Evolutionary conservation across 352 stramenopile genomes (phyloP).

Genomic region (Globisporangium cederbergense): DNA sequence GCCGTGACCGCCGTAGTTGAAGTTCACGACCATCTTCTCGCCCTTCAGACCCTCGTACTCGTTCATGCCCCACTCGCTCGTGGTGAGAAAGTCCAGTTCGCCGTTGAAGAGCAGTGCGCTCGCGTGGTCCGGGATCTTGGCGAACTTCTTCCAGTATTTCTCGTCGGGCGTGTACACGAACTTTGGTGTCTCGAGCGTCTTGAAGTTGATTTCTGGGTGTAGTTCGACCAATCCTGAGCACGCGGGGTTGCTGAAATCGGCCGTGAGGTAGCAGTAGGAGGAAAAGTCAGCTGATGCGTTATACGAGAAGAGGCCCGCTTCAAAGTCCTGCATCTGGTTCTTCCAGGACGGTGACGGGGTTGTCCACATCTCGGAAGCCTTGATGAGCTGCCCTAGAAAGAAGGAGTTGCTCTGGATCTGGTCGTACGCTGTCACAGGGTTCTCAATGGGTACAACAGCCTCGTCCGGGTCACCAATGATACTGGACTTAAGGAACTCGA

Average conservation of each 20-base stretch:
- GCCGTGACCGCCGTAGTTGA: conserved; percentile 24
- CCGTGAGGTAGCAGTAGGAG: conserved; percentile 19
- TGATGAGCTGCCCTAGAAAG: conserved; percentile 25
- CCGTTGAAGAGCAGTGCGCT: conserved; percentile 32
- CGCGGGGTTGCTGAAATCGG: conserved; percentile 11
- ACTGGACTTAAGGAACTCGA: conserved; percentile 4
- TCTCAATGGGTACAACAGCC: neutral
- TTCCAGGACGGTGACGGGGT: conserved; percentile 21
- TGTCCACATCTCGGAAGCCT: conserved; percentile 27
- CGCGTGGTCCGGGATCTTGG: conserved; percentile 18
- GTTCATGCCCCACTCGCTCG: neutral
- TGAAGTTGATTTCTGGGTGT: neutral
- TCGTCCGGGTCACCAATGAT: neutral
- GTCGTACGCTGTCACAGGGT: conserved; percentile 10
- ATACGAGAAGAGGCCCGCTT: conserved; percentile 14
- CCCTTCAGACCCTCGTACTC: neutral
- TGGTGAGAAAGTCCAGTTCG: conserved; percentile 21
- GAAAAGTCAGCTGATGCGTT: conserved; percentile 3
- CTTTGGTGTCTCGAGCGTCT: conserved; percentile 1
- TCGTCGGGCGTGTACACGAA: conserved; percentile 18
- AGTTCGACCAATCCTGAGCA: conserved; percentile 3
- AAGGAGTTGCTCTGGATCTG: conserved; percentile 11
- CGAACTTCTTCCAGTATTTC: conserved; percentile 26
- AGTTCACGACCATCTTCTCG: conserved; percentile 17
- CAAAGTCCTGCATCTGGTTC: conserved; percentile 7